These are phyloP conservation scores for Bimuria novae-zelandiae DNA, from an alignment of 2,329 filamentous ascomycete genomes.

Conservation along the genomic window DNA sequence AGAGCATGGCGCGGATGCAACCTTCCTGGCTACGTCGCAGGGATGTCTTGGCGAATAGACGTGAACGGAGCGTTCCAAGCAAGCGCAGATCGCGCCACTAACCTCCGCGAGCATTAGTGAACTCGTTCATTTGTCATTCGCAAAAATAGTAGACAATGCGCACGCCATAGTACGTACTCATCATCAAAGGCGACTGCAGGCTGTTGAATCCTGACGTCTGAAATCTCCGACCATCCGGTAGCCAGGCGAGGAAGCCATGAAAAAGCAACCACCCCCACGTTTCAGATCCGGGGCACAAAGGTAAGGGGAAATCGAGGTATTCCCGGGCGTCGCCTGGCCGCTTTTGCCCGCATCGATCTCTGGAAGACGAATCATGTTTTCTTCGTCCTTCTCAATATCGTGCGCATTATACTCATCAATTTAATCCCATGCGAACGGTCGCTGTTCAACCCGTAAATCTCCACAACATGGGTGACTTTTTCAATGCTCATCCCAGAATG, in stretches of 20 bases:
- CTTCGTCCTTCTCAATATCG: background rate
- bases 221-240: conserved; percentile 23
- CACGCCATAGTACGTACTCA: background rate
- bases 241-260: conserved; percentile 10
- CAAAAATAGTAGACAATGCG: conserved; percentile 8
- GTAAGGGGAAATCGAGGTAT: conserved; percentile 12
- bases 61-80: conserved; percentile 14
- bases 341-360: background rate
- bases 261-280: conserved; percentile 25
- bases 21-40: conserved; percentile 7
- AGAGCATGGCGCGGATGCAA: conserved; percentile 16
- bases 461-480: too few species aligned
- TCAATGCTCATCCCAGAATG: background rate
- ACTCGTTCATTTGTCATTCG: background rate
- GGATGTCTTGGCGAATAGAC: conserved; percentile 11
- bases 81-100: conserved; percentile 8
- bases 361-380: background rate
- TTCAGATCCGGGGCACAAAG: conserved; percentile 17
- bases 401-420: too few species aligned
- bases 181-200: background rate
- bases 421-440: background rate
- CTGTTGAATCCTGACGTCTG: background rate
- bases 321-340: conserved; percentile 10
- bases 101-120: background rate
- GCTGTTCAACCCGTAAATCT: background rate